These are phyloP conservation scores for Bothriochloa decipiens DNA, from an alignment of 176 grass and related monocot species.

Conservation along the genomic window DNA sequence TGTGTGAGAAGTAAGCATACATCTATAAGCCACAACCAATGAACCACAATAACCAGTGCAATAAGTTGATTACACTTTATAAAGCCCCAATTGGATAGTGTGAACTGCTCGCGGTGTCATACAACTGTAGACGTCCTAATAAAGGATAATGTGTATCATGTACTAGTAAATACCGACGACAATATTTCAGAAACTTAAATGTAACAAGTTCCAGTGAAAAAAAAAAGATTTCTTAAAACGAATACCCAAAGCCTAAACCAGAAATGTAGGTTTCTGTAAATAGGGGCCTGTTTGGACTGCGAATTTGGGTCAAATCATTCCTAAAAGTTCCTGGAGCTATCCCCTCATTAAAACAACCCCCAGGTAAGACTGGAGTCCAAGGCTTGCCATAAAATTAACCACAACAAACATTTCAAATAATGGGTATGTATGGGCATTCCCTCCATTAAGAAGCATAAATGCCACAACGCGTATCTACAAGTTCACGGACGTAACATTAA, in stretches of 20 bases:
- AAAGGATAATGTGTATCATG: background rate
- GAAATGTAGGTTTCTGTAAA: background rate
- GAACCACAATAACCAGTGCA: background rate
- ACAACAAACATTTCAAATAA: background rate
- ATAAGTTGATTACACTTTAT: background rate
- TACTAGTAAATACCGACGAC: background rate
- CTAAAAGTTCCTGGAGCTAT: background rate
- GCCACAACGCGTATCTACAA: background rate
- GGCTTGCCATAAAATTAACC: conserved; percentile 12
- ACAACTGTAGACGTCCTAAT: background rate
- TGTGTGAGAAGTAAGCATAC: conserved; percentile 5
- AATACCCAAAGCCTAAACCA: background rate
- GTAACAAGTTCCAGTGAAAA: background rate
- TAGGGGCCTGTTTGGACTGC: background rate
- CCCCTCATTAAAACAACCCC: background rate
- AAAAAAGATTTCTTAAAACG: background rate
- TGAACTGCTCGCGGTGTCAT: background rate
- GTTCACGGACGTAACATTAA: conserved; percentile 4
- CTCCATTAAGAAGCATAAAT: background rate
- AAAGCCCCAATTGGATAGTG: background rate
- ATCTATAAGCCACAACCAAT: background rate
- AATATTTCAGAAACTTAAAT: background rate
- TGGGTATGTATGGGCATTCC: background rate
- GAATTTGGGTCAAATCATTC: background rate
- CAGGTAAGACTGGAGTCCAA: background rate